Evolutionary conservation across 1,139 yeast genomes (phyloP), one percentile per base, ranked within the genome.

Genomic region (Eremothecium cymbalariae): DNA sequence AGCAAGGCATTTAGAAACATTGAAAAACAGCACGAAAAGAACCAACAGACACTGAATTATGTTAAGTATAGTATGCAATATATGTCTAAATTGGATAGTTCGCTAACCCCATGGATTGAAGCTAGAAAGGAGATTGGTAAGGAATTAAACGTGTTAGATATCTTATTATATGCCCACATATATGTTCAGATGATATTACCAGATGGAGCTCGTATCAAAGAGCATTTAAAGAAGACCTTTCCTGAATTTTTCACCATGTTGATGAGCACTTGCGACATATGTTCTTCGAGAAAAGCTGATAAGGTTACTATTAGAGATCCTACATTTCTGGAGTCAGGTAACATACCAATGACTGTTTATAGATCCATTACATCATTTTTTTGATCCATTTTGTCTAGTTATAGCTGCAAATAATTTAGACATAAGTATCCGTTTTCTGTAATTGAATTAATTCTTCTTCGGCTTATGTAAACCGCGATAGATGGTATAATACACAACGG

Each of bases 401-500:
- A 8, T 19, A 19, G 22, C 22, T 19, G n/a, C 8, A 8, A 8
- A n/a, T 19, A 8, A n/a, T n/a, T 19, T 8, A 19, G 22, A 19
- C n/a, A n/a, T n/a, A n/a, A n/a, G n/a, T n/a, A n/a, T n/a, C n/a
- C n/a, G n/a, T n/a, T n/a, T n/a, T n/a, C n/a, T n/a, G n/a, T n/a
- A n/a, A n/a, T n/a, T 19, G 8, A n/a, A 19, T 33, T 31, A 52
- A 32, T 55, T 52, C 31, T 68, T 70, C 39, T 68, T 65, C 2
- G 86, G 86, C 50, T 72, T 73, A 20, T 67, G 72, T 9, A 78
- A 59, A 2, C 86, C 86, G 46, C 74, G 75, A 51, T 77, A 73
- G 9, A 76, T 63, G 50, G 71, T 71, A 51, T 80, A 79, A 46
- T 74, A 79, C 16, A 78, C 78, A 9, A 77, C 64, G 0, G 86